Base-by-base conservation (phyloP, 2,329 filamentous ascomycete species). In the Sporothrix inflata region DNA sequence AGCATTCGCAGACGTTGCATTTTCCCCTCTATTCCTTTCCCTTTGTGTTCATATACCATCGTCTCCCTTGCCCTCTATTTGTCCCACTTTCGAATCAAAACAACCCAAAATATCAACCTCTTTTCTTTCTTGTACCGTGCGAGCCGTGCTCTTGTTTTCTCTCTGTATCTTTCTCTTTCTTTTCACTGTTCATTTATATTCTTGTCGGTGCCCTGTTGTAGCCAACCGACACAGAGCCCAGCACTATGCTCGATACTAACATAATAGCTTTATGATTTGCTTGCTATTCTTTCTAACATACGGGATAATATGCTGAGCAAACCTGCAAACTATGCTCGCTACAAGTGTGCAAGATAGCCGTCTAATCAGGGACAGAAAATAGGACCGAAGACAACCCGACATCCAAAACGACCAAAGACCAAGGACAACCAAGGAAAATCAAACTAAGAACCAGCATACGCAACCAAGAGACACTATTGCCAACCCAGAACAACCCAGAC, bases 1-100 rank as follows among this genome's bases (percentile, higher is more conserved):
- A 19, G 65, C 57, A 30, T 24, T 68, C 21, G 65, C 71, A 47
- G 40, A 60, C 61, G 42, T 63, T 69, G 45, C 51, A 21, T 55
- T 47, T 60, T 34, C 3, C 21, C 42, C 24, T 53, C 14, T 40
- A 57, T 68, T 16, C 53, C 4, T 53, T 55, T 45, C 27, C 40
- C 34, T 57, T 55, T 61, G 21, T 61, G 60, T 65, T 68, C 27
- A 49, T 66, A 66, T 27, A 49, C 49, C 63, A 49, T 30, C 24
- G 63, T 51, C 45, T 53, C 45, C 65, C 65, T 40, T 38, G 65
- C 65, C 45, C 65, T 67, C 65, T 38, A 6, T 19, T 11, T 30
- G 40, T 47, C 24, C 11, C 65, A 14, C 53, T 51, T 53, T 67
- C 65, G 9, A 53, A 51, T 11, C 11, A 51, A 51, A 51, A 34